phyloP scores from a whole-genome alignment of 495 filamentous ascomycete species.

The Trichoderma erinaceum region DNA sequence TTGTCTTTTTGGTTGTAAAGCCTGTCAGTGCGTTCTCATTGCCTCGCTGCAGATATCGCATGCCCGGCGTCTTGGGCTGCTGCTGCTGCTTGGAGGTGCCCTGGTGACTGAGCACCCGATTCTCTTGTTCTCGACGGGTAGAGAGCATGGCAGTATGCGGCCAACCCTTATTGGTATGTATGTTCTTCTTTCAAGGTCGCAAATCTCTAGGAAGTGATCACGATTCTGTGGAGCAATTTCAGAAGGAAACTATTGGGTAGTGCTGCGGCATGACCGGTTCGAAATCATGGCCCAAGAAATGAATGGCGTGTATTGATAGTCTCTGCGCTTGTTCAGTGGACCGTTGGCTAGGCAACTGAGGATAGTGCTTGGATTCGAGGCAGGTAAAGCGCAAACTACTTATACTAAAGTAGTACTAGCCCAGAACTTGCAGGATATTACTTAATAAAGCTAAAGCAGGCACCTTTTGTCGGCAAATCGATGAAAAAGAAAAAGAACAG shows the following conservation, averaged over 20 bases:
- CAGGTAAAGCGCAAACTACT: not conserved
- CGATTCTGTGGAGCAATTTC: not conserved
- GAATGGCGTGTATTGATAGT: not conserved
- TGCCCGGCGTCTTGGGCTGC: conserved; percentile 72
- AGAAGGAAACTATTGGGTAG: not conserved
- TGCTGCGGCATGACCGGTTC: not conserved
- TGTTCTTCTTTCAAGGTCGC: no score
- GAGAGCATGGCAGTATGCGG: conserved; percentile 58
- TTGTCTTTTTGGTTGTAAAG: conserved; percentile 56
- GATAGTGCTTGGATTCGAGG: not conserved
- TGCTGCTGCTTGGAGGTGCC: conserved; percentile 60
- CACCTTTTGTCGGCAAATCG: not conserved
- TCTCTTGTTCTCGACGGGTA: conserved; percentile 78
- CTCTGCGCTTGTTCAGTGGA: not conserved
- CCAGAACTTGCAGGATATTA: no score
- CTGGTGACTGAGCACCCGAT: conserved; percentile 68
- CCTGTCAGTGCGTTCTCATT: conserved; percentile 72
- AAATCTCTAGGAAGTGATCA: no score
- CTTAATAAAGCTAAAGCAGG: no score
- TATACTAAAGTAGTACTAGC: not conserved
- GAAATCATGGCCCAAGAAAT: not conserved
- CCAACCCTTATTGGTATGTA: not conserved
- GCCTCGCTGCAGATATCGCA: conserved; percentile 71
- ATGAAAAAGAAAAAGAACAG: not conserved
- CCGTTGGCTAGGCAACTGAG: not conserved